Base-by-base conservation (phyloP, 179 eudicot genomes). In the Sideroxylon spinosum region DNA sequence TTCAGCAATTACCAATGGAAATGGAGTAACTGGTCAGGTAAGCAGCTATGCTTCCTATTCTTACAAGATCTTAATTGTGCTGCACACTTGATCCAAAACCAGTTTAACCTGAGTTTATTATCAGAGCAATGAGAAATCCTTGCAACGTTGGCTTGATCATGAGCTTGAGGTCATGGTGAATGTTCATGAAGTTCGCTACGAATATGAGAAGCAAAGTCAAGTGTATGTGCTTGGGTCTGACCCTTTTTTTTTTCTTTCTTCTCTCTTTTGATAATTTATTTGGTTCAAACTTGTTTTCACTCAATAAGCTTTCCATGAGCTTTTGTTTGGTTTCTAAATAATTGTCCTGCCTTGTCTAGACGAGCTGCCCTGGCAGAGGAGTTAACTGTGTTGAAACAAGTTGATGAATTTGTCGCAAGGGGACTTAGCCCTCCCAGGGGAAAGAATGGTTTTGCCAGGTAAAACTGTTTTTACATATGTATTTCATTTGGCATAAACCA, bases 311-410 rank as follows among this genome's bases (percentile, higher is more conserved):
- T 32, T 37, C 44, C 44, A 37, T 37, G 44, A 37, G 68, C 48
- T 66, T 19, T 81, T 14, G 71, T 55, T 16, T 66, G n/a, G 48
- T 52, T 56, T 50, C n/a, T 65, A 13, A n/a, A 76, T 64, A 65
- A 20, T 19, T 76, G 22, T 29, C 46, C 64, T 59, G 56, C 75
- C 72, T 78, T 86, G 78, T 87, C 46, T 89, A 96, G 99, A 67
- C 96, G 99, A 89, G 90, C 97, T 82, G 97, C 97, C 71, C 83
- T 96, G 74, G 99, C 93, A 60, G 99, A 96, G 86, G 99, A 96
- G 85, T 83, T 96, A 73, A 91, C 99, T 68, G 91, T 92, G 83
- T 84, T 96, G 82, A 92, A 89, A 86, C 98, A 96, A 87, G 88
- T 90, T 44, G 91, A 91, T 76, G 98, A 96, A 84, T 92, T 91